These are phyloP conservation scores for Saksenaea oblongispora DNA, from an alignment of 371 early-diverging fungal genomes.

Conservation along the genomic window DNA sequence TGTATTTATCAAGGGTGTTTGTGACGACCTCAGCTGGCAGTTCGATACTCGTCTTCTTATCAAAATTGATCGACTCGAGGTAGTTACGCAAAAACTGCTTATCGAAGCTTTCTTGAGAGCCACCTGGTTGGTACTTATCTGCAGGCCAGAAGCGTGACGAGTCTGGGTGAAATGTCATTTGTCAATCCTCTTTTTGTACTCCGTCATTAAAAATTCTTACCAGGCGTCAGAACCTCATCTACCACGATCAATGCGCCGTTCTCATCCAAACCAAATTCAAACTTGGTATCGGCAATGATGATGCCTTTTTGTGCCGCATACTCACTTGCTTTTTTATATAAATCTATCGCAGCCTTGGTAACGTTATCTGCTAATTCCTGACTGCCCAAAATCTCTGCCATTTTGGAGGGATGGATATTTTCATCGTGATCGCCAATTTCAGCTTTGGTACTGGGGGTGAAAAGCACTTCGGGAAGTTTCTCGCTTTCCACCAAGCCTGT, in stretches of 20 bases:
- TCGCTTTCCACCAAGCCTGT: constrained; percentile 82
- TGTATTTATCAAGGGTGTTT: constrained; percentile 87
- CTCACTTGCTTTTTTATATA: constrained; percentile 63
- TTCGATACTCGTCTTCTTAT: constrained; percentile 82
- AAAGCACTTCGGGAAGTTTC: constrained; percentile 80
- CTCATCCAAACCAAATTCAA: constrained; percentile 95
- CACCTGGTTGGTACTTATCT: constrained; percentile 76
- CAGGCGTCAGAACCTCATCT: constrained; percentile 97
- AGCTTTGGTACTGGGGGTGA: constrained; percentile 98
- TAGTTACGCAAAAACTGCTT: constrained; percentile 97
- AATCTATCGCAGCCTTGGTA: constrained; percentile 35
- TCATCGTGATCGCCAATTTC: constrained; percentile 97
- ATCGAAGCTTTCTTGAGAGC: constrained; percentile 91
- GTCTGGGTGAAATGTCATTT: constrained; percentile 50
- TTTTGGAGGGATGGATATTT: constrained; percentile 93
- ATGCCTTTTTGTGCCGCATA: constrained; percentile 87
- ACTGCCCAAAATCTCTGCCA: constrained; percentile 83
- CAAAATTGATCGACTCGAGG: constrained; percentile 85
- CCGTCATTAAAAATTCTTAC: constrained; percentile 37
- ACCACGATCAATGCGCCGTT: constrained; percentile 79
- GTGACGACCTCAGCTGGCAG: constrained; percentile 83
- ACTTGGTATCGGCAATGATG: constrained; percentile 98
- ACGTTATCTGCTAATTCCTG: constrained; percentile 45
- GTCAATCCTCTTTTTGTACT: background rate
- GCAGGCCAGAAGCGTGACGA: constrained; percentile 98